Evolutionary conservation across 306 rosid species (phyloP).

Genomic region (Hippophae tibetana): DNA sequence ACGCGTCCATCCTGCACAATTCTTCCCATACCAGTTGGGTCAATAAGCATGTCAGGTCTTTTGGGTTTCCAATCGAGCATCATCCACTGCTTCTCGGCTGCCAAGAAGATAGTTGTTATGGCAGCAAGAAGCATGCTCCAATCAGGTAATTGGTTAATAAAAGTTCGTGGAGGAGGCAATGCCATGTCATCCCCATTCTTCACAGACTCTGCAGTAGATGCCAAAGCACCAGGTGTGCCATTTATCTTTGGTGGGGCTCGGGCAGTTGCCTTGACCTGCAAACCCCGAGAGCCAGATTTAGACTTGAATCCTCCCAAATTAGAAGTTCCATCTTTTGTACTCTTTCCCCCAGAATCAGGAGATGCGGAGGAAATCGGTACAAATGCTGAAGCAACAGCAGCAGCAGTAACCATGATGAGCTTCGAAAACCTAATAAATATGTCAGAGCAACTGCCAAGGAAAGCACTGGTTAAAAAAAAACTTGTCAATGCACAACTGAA

Average conservation of each 20-base stretch:
- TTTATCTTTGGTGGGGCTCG: slow-evolving; percentile 88
- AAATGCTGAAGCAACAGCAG: slow-evolving; percentile 68
- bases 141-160: slow-evolving; percentile 91
- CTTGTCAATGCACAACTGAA: slow-evolving; percentile 4
- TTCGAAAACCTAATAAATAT: slow-evolving; percentile 9
- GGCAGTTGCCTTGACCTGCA: slow-evolving; percentile 80
- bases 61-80: slow-evolving; percentile 99
- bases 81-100: slow-evolving; percentile 99
- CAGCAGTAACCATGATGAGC: slow-evolving; percentile 71
- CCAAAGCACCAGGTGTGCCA: slow-evolving; percentile 53
- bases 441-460: slow-evolving; percentile 15
- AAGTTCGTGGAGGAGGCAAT: slow-evolving; percentile 72
- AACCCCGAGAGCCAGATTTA: slow-evolving; percentile 46
- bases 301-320: slow-evolving; percentile 48
- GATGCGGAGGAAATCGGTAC: slow-evolving; percentile 56
- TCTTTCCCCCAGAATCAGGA: slow-evolving; percentile 38
- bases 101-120: slow-evolving; percentile 88
- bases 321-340: slow-evolving; percentile 34
- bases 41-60: slow-evolving; percentile 82
- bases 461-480: slow-evolving; percentile 11
- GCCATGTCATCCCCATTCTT: slow-evolving; percentile 48
- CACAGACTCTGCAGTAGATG: slow-evolving; percentile 39
- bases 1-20: slow-evolving; percentile 96
- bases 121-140: slow-evolving; percentile 99
- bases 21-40: slow-evolving; percentile 81